Evolutionary conservation across 306 rosid species (phyloP), one percentile per base, ranked within the genome.

Genomic region (Corylus heterophylla): DNA sequence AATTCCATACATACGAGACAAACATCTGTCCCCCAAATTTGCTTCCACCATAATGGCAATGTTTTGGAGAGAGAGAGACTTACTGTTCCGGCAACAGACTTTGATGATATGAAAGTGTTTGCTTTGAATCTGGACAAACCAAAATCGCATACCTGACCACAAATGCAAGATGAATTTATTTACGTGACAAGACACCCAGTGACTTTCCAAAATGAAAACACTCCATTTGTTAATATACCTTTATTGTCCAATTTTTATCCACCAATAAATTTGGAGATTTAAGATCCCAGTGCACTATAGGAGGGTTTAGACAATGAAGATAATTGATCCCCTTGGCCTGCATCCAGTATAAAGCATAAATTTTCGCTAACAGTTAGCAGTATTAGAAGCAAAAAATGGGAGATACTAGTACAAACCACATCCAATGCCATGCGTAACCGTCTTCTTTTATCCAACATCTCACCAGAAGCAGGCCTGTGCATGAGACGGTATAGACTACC

Each of bases 261-360:
- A 95, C 98, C 78, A 95, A 85, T 83, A 95, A 83, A 81, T 95
- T 95, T 44, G 99, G 99, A 70, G 99, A 93, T 86, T 95, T 95
- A 48, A 95, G 99, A 88, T 95, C 99, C 99, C 96, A 93, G 73
- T 95, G 99, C 80, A 95, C 90, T 5, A 95, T 83, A 4, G 99
- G 96, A 77, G 99, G 99, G 82, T 83, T 90, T 68, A 95, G 82
- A 77, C 98, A 89, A 86, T 95, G 99, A 47, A 95, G 94, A 88
- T 95, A 95, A 85, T 95, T 95, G 87, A 95, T 87, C 75, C 99
- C 99, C 89, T 91, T 95, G 80, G 99, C 99, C 99, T 95, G 90
- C 83, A 88, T 69, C 47, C 31, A 78, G 59, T 56, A 42, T 50
- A 83, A 37, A 12, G 11, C 7, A 64, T 27, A 12, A 16, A 81